Conservation (phyloP, 78 protist species). For the Reticulomyxa filosa region DNA sequence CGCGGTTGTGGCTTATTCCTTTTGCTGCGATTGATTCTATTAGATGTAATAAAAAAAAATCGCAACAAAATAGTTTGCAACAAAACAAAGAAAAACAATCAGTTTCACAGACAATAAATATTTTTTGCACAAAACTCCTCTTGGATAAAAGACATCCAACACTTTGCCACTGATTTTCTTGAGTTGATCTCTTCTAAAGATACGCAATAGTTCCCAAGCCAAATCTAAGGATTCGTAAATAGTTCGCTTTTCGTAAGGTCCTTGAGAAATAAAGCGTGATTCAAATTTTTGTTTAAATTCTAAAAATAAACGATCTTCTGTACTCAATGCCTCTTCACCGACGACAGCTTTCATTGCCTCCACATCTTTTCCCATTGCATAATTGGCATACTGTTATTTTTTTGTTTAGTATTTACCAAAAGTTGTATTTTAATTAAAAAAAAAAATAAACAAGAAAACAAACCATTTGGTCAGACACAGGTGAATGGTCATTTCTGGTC, state of each 20-base stretch:
- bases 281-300: conserved; percentile 93
- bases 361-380: conserved; percentile 95
- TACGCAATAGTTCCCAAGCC: conserved; percentile 91
- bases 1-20: too few species aligned
- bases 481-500: conserved; percentile 91
- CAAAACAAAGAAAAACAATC: too few species aligned
- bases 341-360: neutral
- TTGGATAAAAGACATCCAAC: neutral
- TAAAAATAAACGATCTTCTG: conserved; percentile 80
- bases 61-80: too few species aligned
- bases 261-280: conserved; percentile 75
- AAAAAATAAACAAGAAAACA: neutral
- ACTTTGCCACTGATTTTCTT: conserved; percentile 44
- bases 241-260: conserved; percentile 56
- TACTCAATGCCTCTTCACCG: conserved; percentile 7
- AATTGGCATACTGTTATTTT: conserved; percentile 70
- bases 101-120: too few species aligned
- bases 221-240: conserved; percentile 79
- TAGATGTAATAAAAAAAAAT: too few species aligned
- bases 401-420: neutral
- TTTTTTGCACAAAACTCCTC: neutral
- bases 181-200: conserved; percentile 78
- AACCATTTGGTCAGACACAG: conserved; percentile 80
- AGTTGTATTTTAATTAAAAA: neutral
- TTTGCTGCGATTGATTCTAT: too few species aligned